Conservation (phyloP, 371 early-diverging fungal species). For the Mucor sp. region DNA sequence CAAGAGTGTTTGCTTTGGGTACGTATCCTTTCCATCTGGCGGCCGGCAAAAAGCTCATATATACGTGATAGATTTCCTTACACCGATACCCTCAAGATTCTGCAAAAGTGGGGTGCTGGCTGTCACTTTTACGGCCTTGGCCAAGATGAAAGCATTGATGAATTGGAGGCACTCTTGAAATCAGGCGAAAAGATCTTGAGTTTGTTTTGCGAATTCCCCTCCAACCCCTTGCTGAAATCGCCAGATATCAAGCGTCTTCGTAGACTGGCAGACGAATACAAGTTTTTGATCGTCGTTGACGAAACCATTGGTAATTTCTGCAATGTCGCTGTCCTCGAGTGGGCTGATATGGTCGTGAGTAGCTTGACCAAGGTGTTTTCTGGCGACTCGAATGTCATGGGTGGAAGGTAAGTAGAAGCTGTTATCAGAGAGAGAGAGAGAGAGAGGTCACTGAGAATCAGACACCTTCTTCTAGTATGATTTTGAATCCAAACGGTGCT, state of each 20-base stretch:
- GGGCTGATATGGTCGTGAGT: constrained; percentile 89
- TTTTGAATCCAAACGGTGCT: constrained; percentile 77
- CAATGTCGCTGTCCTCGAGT: constrained; percentile 76
- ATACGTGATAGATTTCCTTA: constrained; percentile 79
- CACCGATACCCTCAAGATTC: constrained; percentile 92
- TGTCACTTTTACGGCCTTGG: constrained; percentile 87
- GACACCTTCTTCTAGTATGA: constrained; percentile 55
- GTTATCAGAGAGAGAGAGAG: no score
- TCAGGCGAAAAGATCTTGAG: constrained; percentile 70
- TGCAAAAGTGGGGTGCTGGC: constrained; percentile 91
- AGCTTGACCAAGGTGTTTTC: constrained; percentile 94
- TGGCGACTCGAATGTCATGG: constrained; percentile 98
- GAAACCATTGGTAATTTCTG: constrained; percentile 94
- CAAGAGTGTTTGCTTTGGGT: constrained; percentile 92
- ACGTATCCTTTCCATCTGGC: constrained; percentile 8
- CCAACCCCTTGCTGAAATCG: constrained; percentile 89
- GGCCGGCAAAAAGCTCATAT: no score
- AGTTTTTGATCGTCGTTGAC: constrained; percentile 86
- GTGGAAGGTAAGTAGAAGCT: constrained; percentile 69
- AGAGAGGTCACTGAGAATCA: not conserved
- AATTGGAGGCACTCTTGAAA: constrained; percentile 62
- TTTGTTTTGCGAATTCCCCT: constrained; percentile 92
- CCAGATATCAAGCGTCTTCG: constrained; percentile 78
- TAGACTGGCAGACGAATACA: constrained; percentile 72
- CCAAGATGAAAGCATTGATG: constrained; percentile 69